Evolutionary conservation across 2,329 filamentous ascomycete genomes (phyloP), one percentile per base, ranked within the genome.

Genomic region (Ceratocystis diversiconidia): DNA sequence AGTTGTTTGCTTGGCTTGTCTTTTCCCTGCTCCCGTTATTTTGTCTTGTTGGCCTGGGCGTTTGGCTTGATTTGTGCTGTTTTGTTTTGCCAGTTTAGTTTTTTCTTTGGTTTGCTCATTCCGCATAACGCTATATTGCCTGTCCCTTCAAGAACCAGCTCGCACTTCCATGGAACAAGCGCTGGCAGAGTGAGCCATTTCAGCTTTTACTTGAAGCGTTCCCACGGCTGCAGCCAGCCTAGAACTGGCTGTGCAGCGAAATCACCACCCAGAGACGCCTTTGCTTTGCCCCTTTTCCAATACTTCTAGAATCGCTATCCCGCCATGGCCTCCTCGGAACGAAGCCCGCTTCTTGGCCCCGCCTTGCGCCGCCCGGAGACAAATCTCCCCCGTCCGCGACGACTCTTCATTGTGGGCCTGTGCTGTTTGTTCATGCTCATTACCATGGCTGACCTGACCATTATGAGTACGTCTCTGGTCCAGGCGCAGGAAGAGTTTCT

Each of bases 371-470:
- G 12, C 10, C 17, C 44, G 1, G 19, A 46, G 17, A 30, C 44
- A n/a, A n/a, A n/a, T n/a, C 22, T 36, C 22, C 15, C 62, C 2
- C 55, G 46, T 3, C 19, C 55, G 1, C 50, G n/a, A 12, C 28
- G 66, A 10, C 32, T 19, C 12, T 60, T 32, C 5, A 63, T 62
- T 8, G 44, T 67, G 5, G 22, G 46, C 12, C 30, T 67, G 32
- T 67, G 66, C 17, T 67, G 66, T 32, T 43, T 67, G n/a, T 67
- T 67, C 30, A 67, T 67, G 66, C 50, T 67, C 25, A 44, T 67
- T 7, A 60, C 61, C 22, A 65, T 67, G 66, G 44, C 30, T 12
- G 57, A 64, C 30, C 50, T 67, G 41, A 61, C 63, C 22, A 65
- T 67, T 43, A 67, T 67, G 63, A 67, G 63, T 60, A 67, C 63